A percentile compares a stretch with the other conserved stretches of the same genome.
Evolutionary conservation across 108 stramenopile genomes (phyloP).

Genomic region (Thalassiosira profunda): DNA sequence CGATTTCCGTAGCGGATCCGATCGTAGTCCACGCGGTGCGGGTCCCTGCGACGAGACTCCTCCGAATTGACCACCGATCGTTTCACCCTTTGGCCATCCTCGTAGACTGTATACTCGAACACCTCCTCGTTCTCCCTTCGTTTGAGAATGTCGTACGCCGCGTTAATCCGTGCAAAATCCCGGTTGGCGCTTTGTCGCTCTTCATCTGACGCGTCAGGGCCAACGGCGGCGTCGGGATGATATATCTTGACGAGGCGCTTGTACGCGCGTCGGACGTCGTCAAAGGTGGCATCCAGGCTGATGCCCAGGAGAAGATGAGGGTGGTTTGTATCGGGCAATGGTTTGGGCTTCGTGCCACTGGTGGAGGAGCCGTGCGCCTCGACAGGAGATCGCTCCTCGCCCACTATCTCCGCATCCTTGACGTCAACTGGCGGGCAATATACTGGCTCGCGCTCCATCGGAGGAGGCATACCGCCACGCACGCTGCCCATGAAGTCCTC

Average conservation of each 20-base stretch:
- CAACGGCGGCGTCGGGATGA: constrained; percentile 21
- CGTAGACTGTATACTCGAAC: constrained; percentile 14
- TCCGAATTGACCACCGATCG: constrained; percentile 2
- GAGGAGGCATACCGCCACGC: no score
- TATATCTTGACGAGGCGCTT: constrained; percentile 21
- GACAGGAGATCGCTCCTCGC: no score
- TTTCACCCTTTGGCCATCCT: constrained; percentile 3
- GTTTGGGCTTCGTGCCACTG: constrained; percentile 19
- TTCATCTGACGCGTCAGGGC: constrained; percentile 20
- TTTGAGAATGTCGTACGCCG: constrained; percentile 29
- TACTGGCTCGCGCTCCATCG: no score
- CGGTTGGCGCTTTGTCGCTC: constrained; percentile 25
- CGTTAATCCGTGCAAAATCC: constrained; percentile 35
- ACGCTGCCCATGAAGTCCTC: no score
- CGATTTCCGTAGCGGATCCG: constrained; percentile 15
- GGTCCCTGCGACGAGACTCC: constrained; percentile 5
- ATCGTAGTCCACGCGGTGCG: constrained; percentile 17
- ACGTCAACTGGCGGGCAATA: no score
- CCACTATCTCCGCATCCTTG: no score
- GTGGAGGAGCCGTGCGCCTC: no score
- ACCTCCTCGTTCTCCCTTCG: constrained; percentile 16
- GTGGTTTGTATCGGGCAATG: constrained; percentile 17
- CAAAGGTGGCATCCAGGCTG: not conserved
- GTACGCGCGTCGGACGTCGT: constrained; percentile 14
- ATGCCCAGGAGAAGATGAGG: constrained; percentile 19